phyloP scores from a whole-genome alignment of 2,329 filamentous ascomycete species.

The Leptographium galeiforme region DNA sequence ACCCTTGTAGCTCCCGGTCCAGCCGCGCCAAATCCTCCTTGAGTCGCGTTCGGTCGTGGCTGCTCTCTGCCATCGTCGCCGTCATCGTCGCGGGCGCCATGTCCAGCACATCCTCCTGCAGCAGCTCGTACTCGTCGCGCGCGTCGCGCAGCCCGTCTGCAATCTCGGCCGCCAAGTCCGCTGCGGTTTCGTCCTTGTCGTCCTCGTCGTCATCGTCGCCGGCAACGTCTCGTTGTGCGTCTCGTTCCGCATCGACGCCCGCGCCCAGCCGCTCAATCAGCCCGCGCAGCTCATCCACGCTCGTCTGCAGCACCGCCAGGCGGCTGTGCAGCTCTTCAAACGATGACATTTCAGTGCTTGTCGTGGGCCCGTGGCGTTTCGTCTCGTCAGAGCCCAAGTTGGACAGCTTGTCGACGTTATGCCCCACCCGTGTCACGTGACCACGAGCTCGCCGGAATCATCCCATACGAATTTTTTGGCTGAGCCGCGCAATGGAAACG shows the following conservation, averaged over 20 bases:
- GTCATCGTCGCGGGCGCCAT: constrained; percentile 25
- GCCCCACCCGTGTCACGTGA: background rate
- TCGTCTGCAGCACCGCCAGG: constrained; percentile 47
- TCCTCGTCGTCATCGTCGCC: constrained; percentile 27
- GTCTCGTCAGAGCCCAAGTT: background rate
- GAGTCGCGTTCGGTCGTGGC: constrained; percentile 49
- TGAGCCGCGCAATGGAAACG: background rate
- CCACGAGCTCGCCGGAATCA: too few relatives aligned
- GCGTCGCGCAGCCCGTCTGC: constrained; percentile 62
- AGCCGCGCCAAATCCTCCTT: constrained; percentile 54
- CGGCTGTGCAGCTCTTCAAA: constrained; percentile 49
- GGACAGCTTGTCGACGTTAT: background rate
- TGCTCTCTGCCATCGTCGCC: background rate
- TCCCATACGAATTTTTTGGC: background rate
- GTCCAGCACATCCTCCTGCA: constrained; percentile 67
- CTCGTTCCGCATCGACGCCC: constrained; percentile 27
- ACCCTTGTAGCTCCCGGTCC: constrained; percentile 59
- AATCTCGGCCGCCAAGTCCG: constrained; percentile 71
- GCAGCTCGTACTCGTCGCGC: constrained; percentile 70
- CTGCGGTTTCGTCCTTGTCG: constrained; percentile 38
- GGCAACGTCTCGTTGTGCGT: constrained; percentile 7
- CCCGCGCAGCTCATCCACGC: constrained; percentile 40
- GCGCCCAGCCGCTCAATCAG: constrained; percentile 45
- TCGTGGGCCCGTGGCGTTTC: background rate
- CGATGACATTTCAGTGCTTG: constrained; percentile 21